Evolutionary conservation across 352 stramenopile genomes (phyloP), one percentile per base, ranked within the genome.

Genomic region (Aphanomyces cochlioides): DNA sequence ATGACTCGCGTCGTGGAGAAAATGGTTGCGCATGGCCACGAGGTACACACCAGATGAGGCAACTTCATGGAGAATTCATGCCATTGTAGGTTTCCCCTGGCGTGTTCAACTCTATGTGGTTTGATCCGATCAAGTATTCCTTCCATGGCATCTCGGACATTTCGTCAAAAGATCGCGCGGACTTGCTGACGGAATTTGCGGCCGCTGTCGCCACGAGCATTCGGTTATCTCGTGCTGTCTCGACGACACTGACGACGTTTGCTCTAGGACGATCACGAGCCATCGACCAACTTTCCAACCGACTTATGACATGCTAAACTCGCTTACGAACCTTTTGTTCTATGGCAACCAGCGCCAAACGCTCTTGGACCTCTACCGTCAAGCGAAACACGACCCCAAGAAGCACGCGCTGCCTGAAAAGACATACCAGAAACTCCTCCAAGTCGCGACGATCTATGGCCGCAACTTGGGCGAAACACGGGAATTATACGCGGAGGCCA

Each of bases 401-500:
- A 61, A 37, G 54, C 36, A 56, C 59, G 21, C 38, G 15, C 21
- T 67, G 17, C 59, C 38, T 3, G 59, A 67, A 19, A 12, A 43
- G 5, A 56, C 59, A 28, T 67, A 67, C 43, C 39, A 50, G 12
- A 67, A 67, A 36, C 17, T 67, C 7, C 59, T 67, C 38, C 39
- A 67, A 17, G 59, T 56, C 3, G 10, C 40, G 4, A 45, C 43
- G 12, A n/a, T 67, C 17, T 5, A 50, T 48, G 73, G 73, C 10
- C 79, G 75, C 59, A 80, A 79, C 40, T 54, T 89, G 56, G 75
- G 66, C 53, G 77, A 87, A 69, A 77, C 87, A 37, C 72, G 87
- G 39, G 69, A 19, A 21, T 76, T 84, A 47, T 92, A 84, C 67
- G 54, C 78, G 15, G 79, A 80, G 48, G 48, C 75, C 17, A 37